phyloP scores from a whole-genome alignment of 2,329 filamentous ascomycete genomes.

The Cladorrhinum sp. region DNA sequence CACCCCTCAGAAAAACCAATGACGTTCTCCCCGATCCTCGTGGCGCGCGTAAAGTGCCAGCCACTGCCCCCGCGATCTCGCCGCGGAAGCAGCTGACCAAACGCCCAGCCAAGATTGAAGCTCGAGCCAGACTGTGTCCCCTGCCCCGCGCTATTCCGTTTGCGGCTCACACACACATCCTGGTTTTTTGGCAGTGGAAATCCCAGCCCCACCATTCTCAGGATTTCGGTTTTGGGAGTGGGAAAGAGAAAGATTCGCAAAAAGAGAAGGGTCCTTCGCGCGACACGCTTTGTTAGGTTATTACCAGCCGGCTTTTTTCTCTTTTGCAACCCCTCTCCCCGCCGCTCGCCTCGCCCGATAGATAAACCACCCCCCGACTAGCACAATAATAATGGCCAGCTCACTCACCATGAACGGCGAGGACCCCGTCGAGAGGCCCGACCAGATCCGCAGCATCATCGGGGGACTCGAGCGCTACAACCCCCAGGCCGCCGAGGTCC shows the following conservation, averaged over 20 bases:
- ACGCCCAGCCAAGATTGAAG: not conserved
- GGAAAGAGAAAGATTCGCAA: slow-evolving; percentile 6
- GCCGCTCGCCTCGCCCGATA: slow-evolving; percentile 24
- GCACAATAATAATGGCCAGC: slow-evolving; percentile 15
- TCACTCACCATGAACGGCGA: slow-evolving; percentile 64
- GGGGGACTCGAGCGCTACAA: slow-evolving; percentile 98
- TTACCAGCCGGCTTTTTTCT: no score
- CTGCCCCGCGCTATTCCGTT: slow-evolving; percentile 20
- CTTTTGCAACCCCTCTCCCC: not conserved
- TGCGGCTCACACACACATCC: slow-evolving; percentile 22
- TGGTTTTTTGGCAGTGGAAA: slow-evolving; percentile 17
- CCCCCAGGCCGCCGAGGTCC: slow-evolving; percentile 87
- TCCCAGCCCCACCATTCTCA: slow-evolving; percentile 25
- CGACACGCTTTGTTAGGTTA: no score
- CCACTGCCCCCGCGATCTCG: slow-evolving; percentile 18
- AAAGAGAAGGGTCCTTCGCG: slow-evolving; percentile 17
- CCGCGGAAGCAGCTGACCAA: slow-evolving; percentile 26
- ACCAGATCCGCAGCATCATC: slow-evolving; percentile 88
- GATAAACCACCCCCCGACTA: not conserved
- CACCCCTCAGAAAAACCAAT: not conserved
- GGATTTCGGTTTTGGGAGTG: slow-evolving; percentile 14
- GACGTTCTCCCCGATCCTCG: not conserved
- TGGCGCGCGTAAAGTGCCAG: not conserved
- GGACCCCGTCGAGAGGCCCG: slow-evolving; percentile 86
- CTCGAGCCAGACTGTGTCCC: slow-evolving; percentile 4